Evolutionary conservation across 2,329 filamentous ascomycete species (phyloP), one percentile per base, ranked within the genome.

Genomic region (Phialophora chinensis): DNA sequence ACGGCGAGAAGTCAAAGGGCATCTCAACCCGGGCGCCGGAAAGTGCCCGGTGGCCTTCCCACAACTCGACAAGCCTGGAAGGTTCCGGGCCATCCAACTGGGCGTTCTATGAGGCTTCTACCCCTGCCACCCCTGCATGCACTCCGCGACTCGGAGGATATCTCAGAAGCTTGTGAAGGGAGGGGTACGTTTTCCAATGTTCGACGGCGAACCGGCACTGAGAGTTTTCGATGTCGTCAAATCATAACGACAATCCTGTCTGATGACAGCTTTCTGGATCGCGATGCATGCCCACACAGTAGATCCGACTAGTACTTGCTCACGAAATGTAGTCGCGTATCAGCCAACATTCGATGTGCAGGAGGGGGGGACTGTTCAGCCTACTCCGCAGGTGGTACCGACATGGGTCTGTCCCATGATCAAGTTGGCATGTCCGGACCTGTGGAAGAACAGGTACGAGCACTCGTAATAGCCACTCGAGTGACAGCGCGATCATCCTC

Each of bases 21-120:
- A 27, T 52, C 20, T 29, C 23, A 47, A 6, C 38, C 17, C 17
- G 17, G 38, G 38, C 44, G 7, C 52, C 60, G 61, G 61, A 52
- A 53, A 63, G 61, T 58, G 44, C 17, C 61, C 61, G 61, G 54
- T 31, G 57, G 54, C 53, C 54, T 58, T 59, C 54, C 38, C 38
- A 3, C 17, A 44, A 44, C 1, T 44, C 7, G 6, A n/a, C 38
- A 44, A 44, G 38, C 38, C 38, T 44, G 38, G 38, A 44, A 44
- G 5, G 1, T 44, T 44, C 38, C 38, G 38, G 0, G 38, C 38
- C 38, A 44, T n/a, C 12, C 38, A n/a, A 44, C 38, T 44, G 38
- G 38, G 14, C 38, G 38, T n/a, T n/a, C 38, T 20, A 33, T 8
- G 27, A 38, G 17, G 25, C 33, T 33, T 54, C 49, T 27, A 44